Evolutionary conservation across 345 rosid genomes (phyloP).

Genomic region (Salix suchowensis): DNA sequence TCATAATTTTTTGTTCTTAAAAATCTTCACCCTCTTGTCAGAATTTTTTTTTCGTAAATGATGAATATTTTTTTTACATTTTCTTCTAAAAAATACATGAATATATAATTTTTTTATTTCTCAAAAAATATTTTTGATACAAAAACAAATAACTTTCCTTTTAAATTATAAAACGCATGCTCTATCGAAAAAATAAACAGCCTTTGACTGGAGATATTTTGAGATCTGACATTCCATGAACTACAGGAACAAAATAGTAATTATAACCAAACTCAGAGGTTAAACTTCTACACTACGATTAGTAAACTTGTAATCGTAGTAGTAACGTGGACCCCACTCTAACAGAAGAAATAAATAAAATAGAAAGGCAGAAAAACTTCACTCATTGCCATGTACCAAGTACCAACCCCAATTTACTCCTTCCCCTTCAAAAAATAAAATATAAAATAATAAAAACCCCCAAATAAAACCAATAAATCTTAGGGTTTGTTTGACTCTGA

Average conservation of each 20-base stretch:
- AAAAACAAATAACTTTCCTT: no score
- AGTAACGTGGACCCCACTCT: background rate
- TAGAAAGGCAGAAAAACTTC: slow-evolving; percentile 1
- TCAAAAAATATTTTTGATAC: no score
- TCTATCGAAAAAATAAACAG: no score
- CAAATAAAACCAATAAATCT: background rate
- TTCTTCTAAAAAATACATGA: no score
- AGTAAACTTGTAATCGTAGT: background rate
- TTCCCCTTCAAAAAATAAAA: background rate
- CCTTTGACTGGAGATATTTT: no score
- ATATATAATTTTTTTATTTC: no score
- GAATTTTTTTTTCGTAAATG: no score
- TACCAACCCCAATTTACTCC: background rate
- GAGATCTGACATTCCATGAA: background rate
- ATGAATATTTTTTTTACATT: no score
- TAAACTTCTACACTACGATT: background rate
- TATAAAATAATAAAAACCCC: background rate
- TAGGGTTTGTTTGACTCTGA: slow-evolving; percentile 13
- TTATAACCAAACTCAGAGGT: background rate
- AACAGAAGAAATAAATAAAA: background rate
- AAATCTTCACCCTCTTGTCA: no score
- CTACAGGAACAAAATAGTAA: background rate
- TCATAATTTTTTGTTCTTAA: no score
- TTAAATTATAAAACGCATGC: no score
- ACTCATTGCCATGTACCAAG: background rate